phyloP scores from a whole-genome alignment of 106 monocot species.

The Posidonia australis region DNA sequence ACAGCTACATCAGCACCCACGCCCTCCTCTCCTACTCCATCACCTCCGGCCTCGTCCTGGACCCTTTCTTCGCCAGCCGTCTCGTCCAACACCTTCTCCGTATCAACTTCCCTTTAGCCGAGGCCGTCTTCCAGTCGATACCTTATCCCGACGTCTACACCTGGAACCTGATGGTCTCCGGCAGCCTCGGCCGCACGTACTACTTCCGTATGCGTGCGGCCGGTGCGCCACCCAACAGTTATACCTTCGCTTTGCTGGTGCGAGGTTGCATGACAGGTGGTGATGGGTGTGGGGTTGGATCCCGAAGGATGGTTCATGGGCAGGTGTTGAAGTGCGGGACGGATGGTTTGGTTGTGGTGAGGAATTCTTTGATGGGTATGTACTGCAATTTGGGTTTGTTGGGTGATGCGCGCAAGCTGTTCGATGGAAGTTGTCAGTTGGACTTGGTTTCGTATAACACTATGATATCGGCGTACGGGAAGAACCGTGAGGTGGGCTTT shows the following conservation, averaged over 20 bases:
- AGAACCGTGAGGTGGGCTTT: slow-evolving; percentile 20
- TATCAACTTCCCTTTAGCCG: background rate
- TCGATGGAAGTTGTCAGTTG: slow-evolving; percentile 13
- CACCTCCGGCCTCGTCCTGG: slow-evolving; percentile 37
- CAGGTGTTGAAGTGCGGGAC: slow-evolving; percentile 46
- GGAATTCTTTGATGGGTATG: slow-evolving; percentile 47
- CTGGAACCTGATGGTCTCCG: slow-evolving; percentile 47
- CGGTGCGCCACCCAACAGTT: slow-evolving; percentile 23
- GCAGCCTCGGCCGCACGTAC: slow-evolving; percentile 13
- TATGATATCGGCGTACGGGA: slow-evolving; percentile 38
- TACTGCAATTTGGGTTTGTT: slow-evolving; percentile 35
- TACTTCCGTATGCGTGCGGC: slow-evolving; percentile 44
- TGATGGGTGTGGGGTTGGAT: background rate
- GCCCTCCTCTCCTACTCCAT: slow-evolving; percentile 39
- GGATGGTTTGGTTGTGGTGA: slow-evolving; percentile 29
- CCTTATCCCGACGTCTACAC: slow-evolving; percentile 42
- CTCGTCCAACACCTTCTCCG: slow-evolving; percentile 36
- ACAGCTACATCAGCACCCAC: slow-evolving; percentile 20
- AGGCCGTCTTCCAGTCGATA: slow-evolving; percentile 26
- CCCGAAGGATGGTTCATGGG: slow-evolving; percentile 28
- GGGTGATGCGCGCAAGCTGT: slow-evolving; percentile 27
- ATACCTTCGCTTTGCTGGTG: slow-evolving; percentile 43
- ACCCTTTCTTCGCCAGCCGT: slow-evolving; percentile 42
- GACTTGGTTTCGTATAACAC: slow-evolving; percentile 52
- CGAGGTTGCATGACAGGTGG: slow-evolving; percentile 15